Conservation (phyloP, 2,329 filamentous ascomycete genomes). For the Coniella lustricola region DNA sequence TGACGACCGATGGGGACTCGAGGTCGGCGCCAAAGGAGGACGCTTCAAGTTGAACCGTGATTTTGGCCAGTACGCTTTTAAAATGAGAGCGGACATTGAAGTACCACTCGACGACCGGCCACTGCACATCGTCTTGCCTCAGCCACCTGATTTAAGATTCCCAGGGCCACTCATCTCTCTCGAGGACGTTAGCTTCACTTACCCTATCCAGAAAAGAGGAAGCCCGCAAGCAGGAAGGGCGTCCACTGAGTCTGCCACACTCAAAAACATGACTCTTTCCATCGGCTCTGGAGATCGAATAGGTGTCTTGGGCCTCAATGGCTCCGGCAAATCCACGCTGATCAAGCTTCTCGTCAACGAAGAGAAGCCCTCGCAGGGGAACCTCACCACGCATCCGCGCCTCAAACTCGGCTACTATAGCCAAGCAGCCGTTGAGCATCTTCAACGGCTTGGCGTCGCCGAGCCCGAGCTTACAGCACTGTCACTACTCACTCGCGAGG, state of each 20-base stretch:
- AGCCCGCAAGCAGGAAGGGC: slow-evolving; percentile 20
- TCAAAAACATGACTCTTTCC: slow-evolving; percentile 60
- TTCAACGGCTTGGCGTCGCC: slow-evolving; percentile 47
- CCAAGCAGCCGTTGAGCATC: slow-evolving; percentile 67
- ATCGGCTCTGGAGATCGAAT: slow-evolving; percentile 68
- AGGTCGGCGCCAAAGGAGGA: slow-evolving; percentile 63
- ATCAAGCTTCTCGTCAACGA: slow-evolving; percentile 62
- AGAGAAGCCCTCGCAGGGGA: slow-evolving; percentile 52
- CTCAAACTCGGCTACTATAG: slow-evolving; percentile 70
- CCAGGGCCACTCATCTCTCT: slow-evolving; percentile 66
- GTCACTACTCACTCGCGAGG: slow-evolving; percentile 50
- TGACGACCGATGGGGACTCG: slow-evolving; percentile 71
- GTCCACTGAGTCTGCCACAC: slow-evolving; percentile 32
- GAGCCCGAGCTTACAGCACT: slow-evolving; percentile 57
- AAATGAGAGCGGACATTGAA: slow-evolving; percentile 60
- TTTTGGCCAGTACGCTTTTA: slow-evolving; percentile 53
- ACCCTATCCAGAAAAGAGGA: slow-evolving; percentile 30
- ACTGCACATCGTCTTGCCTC: slow-evolving; percentile 51
- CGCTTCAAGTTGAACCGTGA: slow-evolving; percentile 75
- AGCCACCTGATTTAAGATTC: slow-evolving; percentile 64
- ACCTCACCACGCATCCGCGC: slow-evolving; percentile 58
- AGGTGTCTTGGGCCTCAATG: slow-evolving; percentile 73
- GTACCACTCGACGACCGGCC: slow-evolving; percentile 56
- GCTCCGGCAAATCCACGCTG: slow-evolving; percentile 74
- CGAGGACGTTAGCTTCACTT: slow-evolving; percentile 62